phyloP scores from a whole-genome alignment of 129 eudicot genomes.

The Arctium lappa region DNA sequence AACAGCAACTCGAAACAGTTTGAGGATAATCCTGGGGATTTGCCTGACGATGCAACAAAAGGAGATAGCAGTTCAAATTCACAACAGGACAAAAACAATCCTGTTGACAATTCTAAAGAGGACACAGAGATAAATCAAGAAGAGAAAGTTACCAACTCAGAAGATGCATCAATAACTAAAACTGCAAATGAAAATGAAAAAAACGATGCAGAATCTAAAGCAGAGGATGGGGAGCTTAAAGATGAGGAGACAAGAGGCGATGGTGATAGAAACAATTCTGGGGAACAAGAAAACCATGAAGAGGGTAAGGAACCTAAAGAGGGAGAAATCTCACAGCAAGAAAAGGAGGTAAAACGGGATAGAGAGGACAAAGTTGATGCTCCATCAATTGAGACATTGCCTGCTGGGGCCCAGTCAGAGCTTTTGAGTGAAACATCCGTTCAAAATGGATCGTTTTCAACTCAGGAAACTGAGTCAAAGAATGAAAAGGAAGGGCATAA shows the following conservation, averaged over 20 bases:
- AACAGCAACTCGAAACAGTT: conserved; percentile 51
- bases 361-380: conserved; percentile 32
- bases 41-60: conserved; percentile 95
- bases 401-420: conserved; percentile 83
- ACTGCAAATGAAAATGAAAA: neutral
- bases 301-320: neutral
- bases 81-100: conserved; percentile 32
- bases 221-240: conserved; percentile 15
- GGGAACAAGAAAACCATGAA: conserved; percentile 21
- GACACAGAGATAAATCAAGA: conserved; percentile 39
- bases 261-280: conserved; percentile 14
- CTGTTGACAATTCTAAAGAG: conserved; percentile 18
- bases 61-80: conserved; percentile 41
- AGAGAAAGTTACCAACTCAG: conserved; percentile 32
- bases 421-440: conserved; percentile 64
- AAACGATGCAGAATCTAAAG: conserved; percentile 27
- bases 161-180: conserved; percentile 19
- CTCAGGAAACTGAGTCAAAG: conserved; percentile 81
- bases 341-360: conserved; percentile 20
- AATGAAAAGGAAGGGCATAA: conserved; percentile 64
- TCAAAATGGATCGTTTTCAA: conserved; percentile 62
- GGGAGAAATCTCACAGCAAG: neutral
- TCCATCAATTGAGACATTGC: conserved; percentile 42
- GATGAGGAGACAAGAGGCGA: neutral
- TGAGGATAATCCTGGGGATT: conserved; percentile 84